Evolutionary conservation across 2,329 filamentous ascomycete species (phyloP).

Genomic region (Metarhizium brunneum): DNA sequence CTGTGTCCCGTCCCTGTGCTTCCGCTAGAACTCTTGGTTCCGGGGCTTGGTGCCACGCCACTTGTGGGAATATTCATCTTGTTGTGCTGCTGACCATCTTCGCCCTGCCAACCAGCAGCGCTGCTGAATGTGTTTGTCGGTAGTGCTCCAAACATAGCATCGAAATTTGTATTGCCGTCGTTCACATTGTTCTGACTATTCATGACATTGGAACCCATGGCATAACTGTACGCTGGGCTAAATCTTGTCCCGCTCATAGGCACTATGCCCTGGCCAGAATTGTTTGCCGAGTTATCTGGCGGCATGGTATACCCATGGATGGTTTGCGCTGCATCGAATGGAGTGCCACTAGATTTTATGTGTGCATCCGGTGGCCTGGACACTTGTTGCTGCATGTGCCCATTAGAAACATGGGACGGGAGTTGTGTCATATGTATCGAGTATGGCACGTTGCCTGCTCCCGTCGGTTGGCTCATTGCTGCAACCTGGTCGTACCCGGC

Average conservation of each 20-base stretch:
- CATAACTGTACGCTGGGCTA: constrained; percentile 27
- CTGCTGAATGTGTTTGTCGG: constrained; percentile 45
- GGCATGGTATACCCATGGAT: constrained; percentile 15
- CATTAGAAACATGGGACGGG: not conserved
- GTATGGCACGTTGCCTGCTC: not conserved
- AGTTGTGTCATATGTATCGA: not conserved
- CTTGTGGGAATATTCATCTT: constrained; percentile 12
- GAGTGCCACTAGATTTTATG: not conserved
- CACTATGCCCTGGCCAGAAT: not conserved
- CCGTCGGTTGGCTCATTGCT: not conserved
- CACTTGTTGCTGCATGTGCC: constrained; percentile 11
- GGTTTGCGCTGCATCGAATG: not conserved
- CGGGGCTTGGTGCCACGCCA: constrained; percentile 28
- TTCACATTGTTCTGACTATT: not conserved
- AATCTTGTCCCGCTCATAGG: constrained; percentile 5
- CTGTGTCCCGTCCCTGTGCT: constrained; percentile 38
- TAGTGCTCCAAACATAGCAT: constrained; percentile 51
- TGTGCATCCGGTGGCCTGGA: not conserved
- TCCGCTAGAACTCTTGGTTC: constrained; percentile 38
- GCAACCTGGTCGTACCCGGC: constrained; percentile 9
- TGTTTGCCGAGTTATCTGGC: not conserved
- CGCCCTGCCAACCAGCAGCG: constrained; percentile 40
- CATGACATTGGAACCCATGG: constrained; percentile 15
- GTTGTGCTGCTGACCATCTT: constrained; percentile 19
- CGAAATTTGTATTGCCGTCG: constrained; percentile 25